Evolutionary conservation across 768 basidiomycete species (phyloP), one percentile per base, ranked within the genome.

Genomic region (Suillus luteus): DNA sequence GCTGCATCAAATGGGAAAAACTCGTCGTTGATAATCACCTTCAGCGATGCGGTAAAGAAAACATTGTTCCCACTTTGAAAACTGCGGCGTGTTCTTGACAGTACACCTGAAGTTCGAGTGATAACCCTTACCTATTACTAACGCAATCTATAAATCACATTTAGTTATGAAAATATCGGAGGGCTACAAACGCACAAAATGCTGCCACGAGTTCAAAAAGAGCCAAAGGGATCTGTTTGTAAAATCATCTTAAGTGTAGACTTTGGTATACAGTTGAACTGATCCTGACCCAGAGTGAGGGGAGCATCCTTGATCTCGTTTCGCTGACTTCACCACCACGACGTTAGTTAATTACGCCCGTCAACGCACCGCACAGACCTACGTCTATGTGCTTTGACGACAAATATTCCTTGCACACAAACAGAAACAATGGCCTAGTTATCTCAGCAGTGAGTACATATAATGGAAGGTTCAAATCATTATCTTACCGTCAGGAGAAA

Each of bases 401-500:
- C 57, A 58, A 58, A 58, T 31, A 58, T 41, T 41, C 57, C 57
- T 41, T 58, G 57, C 6, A 58, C 40, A 24, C 17, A 40, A 10
- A 58, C 40, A 41, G 38, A 19, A 41, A 58, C 57, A 27, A 58
- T 3, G 17, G 57, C 27, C 57, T 58, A 12, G 17, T 58, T 41
- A 37, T 27, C 10, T 19, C 38, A 40, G 22, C 10, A 27, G 17
- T 58, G 15, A 58, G 40, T 7, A 2, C 10, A 27, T 15, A 19
- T 10, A 17, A 27, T 17, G 2, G 9, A 40, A 57, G 38, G 55
- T 19, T 12, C 17, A 12, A 10, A 58, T 41, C 1, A 19, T 27
- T 17, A 58, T 58, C 57, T 58, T 9, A 58, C 57, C 24, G 57
- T 41, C 10, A 58, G 38, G 24, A 58, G 57, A 41, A 58, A 58